Evolutionary conservation across 148 eudicot genomes (phyloP).

Genomic region (Talinum fruticosum): DNA sequence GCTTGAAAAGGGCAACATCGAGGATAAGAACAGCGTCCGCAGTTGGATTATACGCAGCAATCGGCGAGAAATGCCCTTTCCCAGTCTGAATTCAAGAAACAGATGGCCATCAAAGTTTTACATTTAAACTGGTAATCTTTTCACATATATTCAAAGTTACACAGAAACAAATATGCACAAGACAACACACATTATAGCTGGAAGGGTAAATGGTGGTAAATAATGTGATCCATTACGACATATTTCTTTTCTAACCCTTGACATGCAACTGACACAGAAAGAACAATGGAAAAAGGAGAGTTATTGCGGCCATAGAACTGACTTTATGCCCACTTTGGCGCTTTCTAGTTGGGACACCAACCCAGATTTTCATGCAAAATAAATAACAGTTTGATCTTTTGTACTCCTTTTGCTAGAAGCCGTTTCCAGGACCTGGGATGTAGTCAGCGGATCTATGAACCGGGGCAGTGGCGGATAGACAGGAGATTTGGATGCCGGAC

Average conservation of each 20-base stretch:
- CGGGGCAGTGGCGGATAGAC: neutral
- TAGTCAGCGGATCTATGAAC: neutral
- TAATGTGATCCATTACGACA: no score
- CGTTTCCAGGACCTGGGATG: slow-evolving; percentile 6
- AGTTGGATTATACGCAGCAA: slow-evolving; percentile 3
- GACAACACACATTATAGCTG: neutral
- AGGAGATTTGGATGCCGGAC: neutral
- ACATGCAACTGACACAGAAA: no score
- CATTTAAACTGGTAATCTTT: no score
- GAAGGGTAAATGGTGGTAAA: neutral
- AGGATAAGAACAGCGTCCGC: slow-evolving; percentile 1
- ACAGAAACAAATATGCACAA: no score
- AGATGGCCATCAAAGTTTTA: neutral
- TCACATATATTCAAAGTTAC: no score
- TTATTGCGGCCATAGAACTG: no score
- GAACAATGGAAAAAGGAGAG: no score
- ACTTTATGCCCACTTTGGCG: no score
- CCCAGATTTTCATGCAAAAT: neutral
- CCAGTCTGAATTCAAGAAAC: neutral
- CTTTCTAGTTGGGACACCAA: no score
- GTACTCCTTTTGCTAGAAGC: neutral
- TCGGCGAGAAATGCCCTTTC: slow-evolving; percentile 6
- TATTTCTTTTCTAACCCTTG: no score
- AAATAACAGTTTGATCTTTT: no score
- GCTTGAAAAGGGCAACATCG: slow-evolving; percentile 10